These are phyloP conservation scores for Corynascus novoguineensis DNA, from an alignment of 495 filamentous ascomycete genomes.

Conservation along the genomic window DNA sequence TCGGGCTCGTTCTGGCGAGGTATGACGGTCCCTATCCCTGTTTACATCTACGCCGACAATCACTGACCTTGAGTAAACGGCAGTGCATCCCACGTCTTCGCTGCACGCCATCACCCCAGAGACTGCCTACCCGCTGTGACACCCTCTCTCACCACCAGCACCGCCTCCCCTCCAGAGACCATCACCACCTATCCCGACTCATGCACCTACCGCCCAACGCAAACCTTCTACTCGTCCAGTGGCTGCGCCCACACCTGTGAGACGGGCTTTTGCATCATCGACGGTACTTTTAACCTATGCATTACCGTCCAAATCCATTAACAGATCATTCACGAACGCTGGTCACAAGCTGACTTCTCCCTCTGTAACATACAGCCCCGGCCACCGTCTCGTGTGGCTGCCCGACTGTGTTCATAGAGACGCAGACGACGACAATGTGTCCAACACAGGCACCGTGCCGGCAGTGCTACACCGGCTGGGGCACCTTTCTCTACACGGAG, in stretches of 20 bases:
- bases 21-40: no score
- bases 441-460: constrained; percentile 22
- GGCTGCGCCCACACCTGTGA: constrained; percentile 21
- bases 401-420: constrained; percentile 13
- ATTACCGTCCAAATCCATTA: background rate
- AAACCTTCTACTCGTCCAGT: constrained; percentile 24
- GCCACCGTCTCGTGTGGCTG: constrained; percentile 24
- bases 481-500: constrained; percentile 16
- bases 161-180: background rate
- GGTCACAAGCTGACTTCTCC: background rate
- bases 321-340: background rate
- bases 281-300: constrained; percentile 13
- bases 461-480: constrained; percentile 27
- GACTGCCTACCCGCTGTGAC: no score
- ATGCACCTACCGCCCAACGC: constrained; percentile 23
- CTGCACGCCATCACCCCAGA: no score
- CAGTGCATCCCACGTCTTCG: no score
- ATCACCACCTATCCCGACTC: constrained; percentile 15
- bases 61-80: no score
- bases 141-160: background rate
- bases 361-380: constrained; percentile 1
- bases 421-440: constrained; percentile 20
- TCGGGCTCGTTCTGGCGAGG: no score
- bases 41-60: no score
- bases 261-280: constrained; percentile 22